Conservation (phyloP, 441 rosid species). For the Populus trichocarpa region DNA sequence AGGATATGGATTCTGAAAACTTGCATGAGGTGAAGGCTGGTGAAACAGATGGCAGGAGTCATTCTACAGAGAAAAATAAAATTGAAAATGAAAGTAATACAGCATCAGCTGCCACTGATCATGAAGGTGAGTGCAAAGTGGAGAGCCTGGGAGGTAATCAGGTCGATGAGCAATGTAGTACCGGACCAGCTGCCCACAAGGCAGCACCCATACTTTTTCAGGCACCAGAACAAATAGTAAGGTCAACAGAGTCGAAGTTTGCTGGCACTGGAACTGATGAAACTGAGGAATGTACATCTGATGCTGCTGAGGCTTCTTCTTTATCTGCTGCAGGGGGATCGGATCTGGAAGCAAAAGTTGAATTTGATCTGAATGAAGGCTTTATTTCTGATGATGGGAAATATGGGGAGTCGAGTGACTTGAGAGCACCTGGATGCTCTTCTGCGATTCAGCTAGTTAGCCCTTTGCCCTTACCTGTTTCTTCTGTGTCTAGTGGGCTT, state of each 20-base stretch:
- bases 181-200: constrained; percentile 21
- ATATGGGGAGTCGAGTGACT: constrained; percentile 39
- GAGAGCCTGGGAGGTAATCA: constrained; percentile 26
- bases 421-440: constrained; percentile 30
- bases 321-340: constrained; percentile 30
- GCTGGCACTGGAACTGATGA: constrained; percentile 40
- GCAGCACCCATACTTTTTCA: constrained; percentile 18
- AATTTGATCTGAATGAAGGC: constrained; percentile 89
- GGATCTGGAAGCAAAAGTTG: constrained; percentile 57
- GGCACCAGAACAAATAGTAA: constrained; percentile 30
- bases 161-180: constrained; percentile 20
- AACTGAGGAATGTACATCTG: constrained; percentile 48
- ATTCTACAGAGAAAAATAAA: constrained; percentile 24
- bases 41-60: constrained; percentile 24
- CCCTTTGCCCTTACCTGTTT: constrained; percentile 38
- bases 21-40: constrained; percentile 31
- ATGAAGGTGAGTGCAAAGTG: constrained; percentile 32
- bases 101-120: constrained; percentile 27
- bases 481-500: constrained; percentile 44
- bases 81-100: constrained; percentile 23
- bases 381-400: constrained; percentile 56
- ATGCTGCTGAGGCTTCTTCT: constrained; percentile 31
- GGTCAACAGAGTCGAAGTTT: constrained; percentile 32
- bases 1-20: constrained; percentile 25
- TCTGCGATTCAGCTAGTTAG: constrained; percentile 40